These are phyloP conservation scores for Takashimella koratensis DNA, from an alignment of 1,284 basidiomycete genomes.

Conservation along the genomic window DNA sequence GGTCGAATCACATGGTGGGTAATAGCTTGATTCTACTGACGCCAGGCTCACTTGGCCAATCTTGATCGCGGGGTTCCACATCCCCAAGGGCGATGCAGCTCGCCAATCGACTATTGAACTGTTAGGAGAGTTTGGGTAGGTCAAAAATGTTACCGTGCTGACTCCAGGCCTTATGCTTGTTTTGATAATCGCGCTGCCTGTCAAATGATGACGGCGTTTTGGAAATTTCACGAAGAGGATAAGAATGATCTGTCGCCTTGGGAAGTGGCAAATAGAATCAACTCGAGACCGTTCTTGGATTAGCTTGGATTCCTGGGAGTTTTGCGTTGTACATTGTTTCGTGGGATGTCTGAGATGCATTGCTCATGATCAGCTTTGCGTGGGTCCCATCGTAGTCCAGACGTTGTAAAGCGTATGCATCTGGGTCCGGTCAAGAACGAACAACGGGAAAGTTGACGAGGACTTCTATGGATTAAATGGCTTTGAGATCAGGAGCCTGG, in stretches of 20 bases:
- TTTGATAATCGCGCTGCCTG: conserved; percentile 39
- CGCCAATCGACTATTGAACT: conserved; percentile 33
- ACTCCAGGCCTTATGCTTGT: conserved; percentile 37
- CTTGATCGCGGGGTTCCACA: conserved; percentile 41
- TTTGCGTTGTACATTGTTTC: too few species aligned
- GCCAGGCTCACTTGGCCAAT: conserved; percentile 44
- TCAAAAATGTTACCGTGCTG: conserved; percentile 1
- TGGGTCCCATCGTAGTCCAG: too few species aligned
- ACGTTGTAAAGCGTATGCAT: too few species aligned
- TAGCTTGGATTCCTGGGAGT: too few species aligned
- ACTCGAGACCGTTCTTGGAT: conserved; percentile 21
- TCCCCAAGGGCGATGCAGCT: conserved; percentile 32
- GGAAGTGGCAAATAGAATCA: conserved; percentile 20
- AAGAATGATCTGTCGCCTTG: conserved; percentile 20
- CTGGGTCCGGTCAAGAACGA: too few species aligned
- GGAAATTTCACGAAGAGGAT: conserved; percentile 23
- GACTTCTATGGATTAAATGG: too few species aligned
- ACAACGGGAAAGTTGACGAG: too few species aligned
- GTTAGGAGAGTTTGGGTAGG: conserved; percentile 41
- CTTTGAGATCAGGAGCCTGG: too few species aligned
- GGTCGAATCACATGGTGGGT: conserved; percentile 39
- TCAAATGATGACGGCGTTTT: conserved; percentile 30
- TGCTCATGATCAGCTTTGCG: too few species aligned
- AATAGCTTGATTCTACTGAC: not conserved
- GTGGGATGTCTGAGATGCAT: too few species aligned